phyloP scores from a whole-genome alignment of 306 rosid genomes.

The Leucaena leucocephala region DNA sequence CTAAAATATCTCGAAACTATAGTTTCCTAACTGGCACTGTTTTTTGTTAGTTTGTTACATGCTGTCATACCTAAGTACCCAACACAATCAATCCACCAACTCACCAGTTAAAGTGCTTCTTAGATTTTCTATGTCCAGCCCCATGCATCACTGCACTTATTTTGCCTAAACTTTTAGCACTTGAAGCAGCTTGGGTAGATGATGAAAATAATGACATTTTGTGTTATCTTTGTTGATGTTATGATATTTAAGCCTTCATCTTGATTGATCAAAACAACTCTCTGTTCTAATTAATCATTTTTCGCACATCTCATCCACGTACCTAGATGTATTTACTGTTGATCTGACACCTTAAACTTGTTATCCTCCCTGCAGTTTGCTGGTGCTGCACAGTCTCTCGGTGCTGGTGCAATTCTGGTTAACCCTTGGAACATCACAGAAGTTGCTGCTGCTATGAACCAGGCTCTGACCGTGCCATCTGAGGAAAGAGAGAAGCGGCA shows the following conservation, averaged over 20 bases:
- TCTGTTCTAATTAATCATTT: conserved; percentile 15
- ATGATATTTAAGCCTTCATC: neutral
- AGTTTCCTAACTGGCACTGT: neutral
- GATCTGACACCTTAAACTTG: conserved; percentile 31
- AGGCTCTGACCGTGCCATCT: conserved; percentile 70
- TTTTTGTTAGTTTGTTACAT: neutral
- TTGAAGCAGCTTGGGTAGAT: conserved; percentile 21
- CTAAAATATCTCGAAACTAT: neutral
- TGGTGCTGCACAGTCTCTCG: conserved; percentile 98
- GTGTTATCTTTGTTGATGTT: neutral
- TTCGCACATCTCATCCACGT: neutral
- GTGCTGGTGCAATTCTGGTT: conserved; percentile 93
- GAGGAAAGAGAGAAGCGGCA: conserved; percentile 83
- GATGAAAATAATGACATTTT: neutral
- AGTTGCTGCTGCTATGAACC: conserved; percentile 72
- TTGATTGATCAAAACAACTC: conserved; percentile 10
- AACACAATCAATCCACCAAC: neutral
- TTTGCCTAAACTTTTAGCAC: neutral
- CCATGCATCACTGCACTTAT: neutral
- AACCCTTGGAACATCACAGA: conserved; percentile 95
- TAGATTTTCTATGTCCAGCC: neutral
- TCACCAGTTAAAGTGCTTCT: neutral
- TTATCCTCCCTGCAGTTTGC: conserved; percentile 75
- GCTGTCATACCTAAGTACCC: neutral
- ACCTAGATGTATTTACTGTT: conserved; percentile 14